Base-by-base conservation (phyloP, 2,329 filamentous ascomycete genomes). In the Rhynchosporium agropyri region DNA sequence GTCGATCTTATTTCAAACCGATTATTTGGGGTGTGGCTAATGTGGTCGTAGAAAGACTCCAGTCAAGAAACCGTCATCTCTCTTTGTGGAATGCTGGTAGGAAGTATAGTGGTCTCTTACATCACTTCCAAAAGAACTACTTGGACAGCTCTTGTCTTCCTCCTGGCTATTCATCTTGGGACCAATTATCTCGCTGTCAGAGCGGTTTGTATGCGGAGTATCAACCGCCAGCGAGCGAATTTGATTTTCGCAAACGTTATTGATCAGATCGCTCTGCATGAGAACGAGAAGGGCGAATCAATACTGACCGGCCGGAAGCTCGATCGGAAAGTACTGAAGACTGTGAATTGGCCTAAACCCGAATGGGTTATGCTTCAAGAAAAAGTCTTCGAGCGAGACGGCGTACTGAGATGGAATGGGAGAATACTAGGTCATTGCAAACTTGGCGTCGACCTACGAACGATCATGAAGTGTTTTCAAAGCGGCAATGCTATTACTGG, bases 41-140 rank as follows among this genome's bases (percentile, higher is more conserved):
- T 48, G 2, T 49, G 26, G 31, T 26, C 10, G 49, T 28, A 76
- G 73, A 88, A 97, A 83, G 94, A 98, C 74, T 92, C 92, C 12
- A 96, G 91, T 68, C 95, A 98, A 78, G 95, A 98, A 77, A 98
- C 94, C 0, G 87, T 97, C 26, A 91, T 99, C 62, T 94, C 91
- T 2, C 81, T 98, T 31, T 66, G 97, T 40, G 95, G 95, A 2
- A 92, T 98, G 84, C 81, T 97, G 58, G 85, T 84, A 13, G 95
- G 95, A 0, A 95, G 89, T 54, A 64, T 96, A 2, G 87, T 97
- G 13, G 90, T 98, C 20, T 89, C 89, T 40, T 80, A 84, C 66
- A 85, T 97, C 28, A 85, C 89, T 58, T 86, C 88, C 55, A 86
- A 87, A 61, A 75, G 80, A 13, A 85, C 88, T 9, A 96, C 95